Percentiles rank a stretch among this genome's conserved stretches.
phyloP scores from a whole-genome alignment of 495 filamentous ascomycete genomes.

The Podospora fimiseda region DNA sequence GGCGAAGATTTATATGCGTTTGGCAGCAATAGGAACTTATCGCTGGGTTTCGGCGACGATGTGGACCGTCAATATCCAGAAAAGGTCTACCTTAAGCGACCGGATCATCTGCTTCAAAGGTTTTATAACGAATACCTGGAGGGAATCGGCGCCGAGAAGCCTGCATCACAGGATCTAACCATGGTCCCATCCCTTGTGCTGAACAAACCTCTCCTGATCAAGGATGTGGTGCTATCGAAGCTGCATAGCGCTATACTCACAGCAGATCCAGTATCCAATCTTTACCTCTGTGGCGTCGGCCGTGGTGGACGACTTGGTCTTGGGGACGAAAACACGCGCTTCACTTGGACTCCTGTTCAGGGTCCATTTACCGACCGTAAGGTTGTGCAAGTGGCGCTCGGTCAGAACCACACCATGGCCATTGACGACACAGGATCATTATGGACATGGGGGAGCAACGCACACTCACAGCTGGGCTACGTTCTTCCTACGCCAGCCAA shows the following conservation, averaged over 20 bases:
- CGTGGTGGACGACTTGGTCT: slow-evolving; percentile 84
- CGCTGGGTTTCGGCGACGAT: slow-evolving; percentile 83
- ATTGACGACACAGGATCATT: slow-evolving; percentile 74
- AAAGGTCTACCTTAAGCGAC: slow-evolving; percentile 68
- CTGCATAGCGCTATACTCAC: slow-evolving; percentile 87
- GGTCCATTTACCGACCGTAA: slow-evolving; percentile 63
- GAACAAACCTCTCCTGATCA: slow-evolving; percentile 62
- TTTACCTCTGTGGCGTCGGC: slow-evolving; percentile 90
- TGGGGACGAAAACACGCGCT: slow-evolving; percentile 82
- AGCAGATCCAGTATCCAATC: slow-evolving; percentile 81
- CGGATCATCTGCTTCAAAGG: slow-evolving; percentile 64
- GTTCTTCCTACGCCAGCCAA: slow-evolving; percentile 47
- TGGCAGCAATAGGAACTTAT: slow-evolving; percentile 92
- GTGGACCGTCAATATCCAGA: slow-evolving; percentile 94
- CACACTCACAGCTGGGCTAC: slow-evolving; percentile 81
- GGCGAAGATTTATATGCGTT: slow-evolving; percentile 89
- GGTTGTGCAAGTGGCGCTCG: slow-evolving; percentile 67
- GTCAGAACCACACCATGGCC: slow-evolving; percentile 86
- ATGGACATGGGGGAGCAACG: slow-evolving; percentile 91
- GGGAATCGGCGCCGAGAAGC: slow-evolving; percentile 21
- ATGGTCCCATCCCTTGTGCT: slow-evolving; percentile 63
- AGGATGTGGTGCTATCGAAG: slow-evolving; percentile 80
- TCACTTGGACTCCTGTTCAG: slow-evolving; percentile 74
- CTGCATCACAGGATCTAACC: slow-evolving; percentile 27
- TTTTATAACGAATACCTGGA: slow-evolving; percentile 59